Percentiles rank a stretch among this genome's conserved stretches.
Evolutionary conservation across 345 rosid species (phyloP).

Genomic region (Microcos paniculata): DNA sequence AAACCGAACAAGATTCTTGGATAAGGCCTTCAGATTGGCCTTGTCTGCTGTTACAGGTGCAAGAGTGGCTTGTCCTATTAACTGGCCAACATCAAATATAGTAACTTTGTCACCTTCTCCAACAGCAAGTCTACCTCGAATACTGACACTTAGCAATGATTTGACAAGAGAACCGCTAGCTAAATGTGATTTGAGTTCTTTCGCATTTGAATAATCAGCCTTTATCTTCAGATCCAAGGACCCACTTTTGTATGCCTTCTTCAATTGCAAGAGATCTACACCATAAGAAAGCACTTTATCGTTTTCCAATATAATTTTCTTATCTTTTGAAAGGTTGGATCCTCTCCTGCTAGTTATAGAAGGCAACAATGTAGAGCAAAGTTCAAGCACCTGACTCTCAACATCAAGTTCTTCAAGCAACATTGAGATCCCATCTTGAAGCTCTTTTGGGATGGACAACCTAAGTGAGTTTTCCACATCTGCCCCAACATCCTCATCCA

Average conservation of each 20-base stretch:
- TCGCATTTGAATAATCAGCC: constrained; percentile 89
- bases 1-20: constrained; percentile 92
- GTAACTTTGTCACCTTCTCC: constrained; percentile 99
- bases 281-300: constrained; percentile 81
- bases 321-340: constrained; percentile 62
- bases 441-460: constrained; percentile 72
- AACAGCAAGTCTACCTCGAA: constrained; percentile 97
- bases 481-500: constrained; percentile 65
- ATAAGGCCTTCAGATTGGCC: constrained; percentile 91
- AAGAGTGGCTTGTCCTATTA: constrained; percentile 86
- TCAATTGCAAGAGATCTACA: constrained; percentile 83
- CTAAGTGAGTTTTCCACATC: constrained; percentile 54
- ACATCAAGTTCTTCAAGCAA: constrained; percentile 80
- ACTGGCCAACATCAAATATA: constrained; percentile 88
- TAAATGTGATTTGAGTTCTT: constrained; percentile 86
- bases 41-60: constrained; percentile 95
- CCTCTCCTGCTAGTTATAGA: constrained; percentile 75
- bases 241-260: constrained; percentile 96
- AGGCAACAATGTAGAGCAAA: constrained; percentile 75
- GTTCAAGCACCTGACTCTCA: constrained; percentile 68
- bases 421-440: constrained; percentile 57
- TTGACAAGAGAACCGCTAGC: constrained; percentile 88
- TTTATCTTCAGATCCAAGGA: constrained; percentile 96
- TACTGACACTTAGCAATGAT: constrained; percentile 89
- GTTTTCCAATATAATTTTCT: constrained; percentile 62